These are phyloP conservation scores for Penstemon eatonii DNA, from an alignment of 257 asterid genomes.

Conservation along the genomic window DNA sequence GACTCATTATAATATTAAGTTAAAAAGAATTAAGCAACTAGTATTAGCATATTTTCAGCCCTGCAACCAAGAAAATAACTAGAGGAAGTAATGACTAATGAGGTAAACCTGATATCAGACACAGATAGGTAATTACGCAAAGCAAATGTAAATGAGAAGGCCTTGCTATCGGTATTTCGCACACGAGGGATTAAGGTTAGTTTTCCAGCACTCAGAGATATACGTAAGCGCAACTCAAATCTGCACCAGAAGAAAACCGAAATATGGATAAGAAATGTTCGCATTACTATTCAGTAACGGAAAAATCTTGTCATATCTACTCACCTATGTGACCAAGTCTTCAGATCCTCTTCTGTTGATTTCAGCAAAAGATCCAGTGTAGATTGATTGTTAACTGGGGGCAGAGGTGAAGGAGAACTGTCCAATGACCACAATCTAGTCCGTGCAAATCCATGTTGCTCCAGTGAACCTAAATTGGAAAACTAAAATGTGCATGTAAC, in stretches of 20 bases:
- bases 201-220: slow-evolving; percentile 65
- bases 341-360: slow-evolving; percentile 81
- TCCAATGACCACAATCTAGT: slow-evolving; percentile 76
- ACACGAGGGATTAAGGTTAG: slow-evolving; percentile 75
- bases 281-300: slow-evolving; percentile 9
- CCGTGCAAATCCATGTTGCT: slow-evolving; percentile 81
- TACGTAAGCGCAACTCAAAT: slow-evolving; percentile 75
- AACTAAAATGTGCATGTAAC: slow-evolving; percentile 40
- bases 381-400: slow-evolving; percentile 56
- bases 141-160: slow-evolving; percentile 69
- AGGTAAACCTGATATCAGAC: slow-evolving; percentile 73
- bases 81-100: slow-evolving; percentile 26
- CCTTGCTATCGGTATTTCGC: slow-evolving; percentile 68
- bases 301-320: slow-evolving; percentile 11
- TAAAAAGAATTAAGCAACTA: slow-evolving; percentile 17
- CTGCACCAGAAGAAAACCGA: slow-evolving; percentile 42
- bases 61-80: slow-evolving; percentile 20
- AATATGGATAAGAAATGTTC: slow-evolving; percentile 8
- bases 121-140: slow-evolving; percentile 71
- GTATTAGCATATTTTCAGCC: slow-evolving; percentile 19
- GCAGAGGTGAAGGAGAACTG: slow-evolving; percentile 65
- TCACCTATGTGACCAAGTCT: slow-evolving; percentile 83
- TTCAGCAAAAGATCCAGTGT: slow-evolving; percentile 72
- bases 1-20: not conserved
- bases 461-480: slow-evolving; percentile 63